phyloP scores from a whole-genome alignment of 1,284 basidiomycete species.

The Trametes polyzona region DNA sequence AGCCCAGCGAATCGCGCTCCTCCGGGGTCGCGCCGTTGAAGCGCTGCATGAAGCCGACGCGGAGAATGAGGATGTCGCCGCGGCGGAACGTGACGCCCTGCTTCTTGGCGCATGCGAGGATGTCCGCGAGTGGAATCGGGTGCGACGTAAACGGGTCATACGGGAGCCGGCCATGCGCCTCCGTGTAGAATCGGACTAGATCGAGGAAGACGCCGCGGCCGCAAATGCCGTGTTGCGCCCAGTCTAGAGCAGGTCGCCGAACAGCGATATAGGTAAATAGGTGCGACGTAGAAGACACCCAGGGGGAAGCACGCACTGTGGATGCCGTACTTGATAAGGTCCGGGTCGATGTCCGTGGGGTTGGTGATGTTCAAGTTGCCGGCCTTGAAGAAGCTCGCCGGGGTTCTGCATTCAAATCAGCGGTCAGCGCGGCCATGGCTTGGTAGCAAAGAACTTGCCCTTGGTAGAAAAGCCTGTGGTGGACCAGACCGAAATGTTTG shows the following conservation, averaged over 20 bases:
- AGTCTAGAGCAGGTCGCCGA: too few species aligned
- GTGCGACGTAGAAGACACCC: too few species aligned
- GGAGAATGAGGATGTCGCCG: constrained; percentile 64
- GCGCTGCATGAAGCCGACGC: constrained; percentile 70
- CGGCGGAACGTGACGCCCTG: constrained; percentile 52
- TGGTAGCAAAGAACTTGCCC: constrained; percentile 44
- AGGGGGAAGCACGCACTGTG: constrained; percentile 53
- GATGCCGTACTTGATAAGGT: constrained; percentile 59
- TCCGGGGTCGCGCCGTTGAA: constrained; percentile 51
- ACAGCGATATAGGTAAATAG: neutral
- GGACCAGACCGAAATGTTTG: constrained; percentile 60
- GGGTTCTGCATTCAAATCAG: constrained; percentile 43
- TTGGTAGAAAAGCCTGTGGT: constrained; percentile 66
- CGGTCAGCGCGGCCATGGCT: neutral
- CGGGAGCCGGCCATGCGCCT: constrained; percentile 46
- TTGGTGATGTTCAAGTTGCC: constrained; percentile 55
- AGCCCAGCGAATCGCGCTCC: constrained; percentile 50
- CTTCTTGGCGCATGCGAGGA: constrained; percentile 63
- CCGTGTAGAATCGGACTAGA: constrained; percentile 57
- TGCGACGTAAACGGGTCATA: constrained; percentile 72
- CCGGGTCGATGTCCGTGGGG: constrained; percentile 53
- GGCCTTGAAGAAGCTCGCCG: constrained; percentile 45
- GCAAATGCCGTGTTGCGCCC: constrained; percentile 75
- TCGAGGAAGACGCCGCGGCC: constrained; percentile 74
- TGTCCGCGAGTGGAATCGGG: constrained; percentile 55